Conservation (phyloP, 208 protist species). For the Trypanosoma avium region DNA sequence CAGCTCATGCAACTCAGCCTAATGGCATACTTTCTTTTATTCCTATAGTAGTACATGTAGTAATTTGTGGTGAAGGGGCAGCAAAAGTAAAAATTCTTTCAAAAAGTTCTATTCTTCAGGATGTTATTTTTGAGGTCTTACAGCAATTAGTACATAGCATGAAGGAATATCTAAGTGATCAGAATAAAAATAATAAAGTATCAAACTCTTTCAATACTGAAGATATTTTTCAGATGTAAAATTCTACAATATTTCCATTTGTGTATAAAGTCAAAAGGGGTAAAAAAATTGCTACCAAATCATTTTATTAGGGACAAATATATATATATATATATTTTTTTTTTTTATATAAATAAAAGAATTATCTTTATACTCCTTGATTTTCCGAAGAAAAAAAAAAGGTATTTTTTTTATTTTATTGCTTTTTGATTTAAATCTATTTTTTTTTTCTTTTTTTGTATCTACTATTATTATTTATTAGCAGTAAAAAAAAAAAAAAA, state of each 20-base stretch:
- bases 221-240: not conserved
- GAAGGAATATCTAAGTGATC: not conserved
- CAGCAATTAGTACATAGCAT: slow-evolving; percentile 5
- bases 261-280: not conserved
- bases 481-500: too few species aligned
- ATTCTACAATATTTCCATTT: not conserved
- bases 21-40: slow-evolving; percentile 57
- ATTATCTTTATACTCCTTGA: too few species aligned
- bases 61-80: slow-evolving; percentile 2
- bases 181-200: not conserved
- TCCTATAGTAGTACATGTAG: slow-evolving; percentile 58
- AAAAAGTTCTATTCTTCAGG: slow-evolving; percentile 29
- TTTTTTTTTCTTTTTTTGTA: slow-evolving; percentile 4
- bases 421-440: too few species aligned
- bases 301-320: too few species aligned
- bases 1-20: slow-evolving; percentile 62
- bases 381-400: too few species aligned
- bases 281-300: not conserved
- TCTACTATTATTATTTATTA: not conserved
- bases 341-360: too few species aligned
- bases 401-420: too few species aligned
- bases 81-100: slow-evolving; percentile 1
- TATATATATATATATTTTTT: too few species aligned
- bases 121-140: slow-evolving; percentile 27
- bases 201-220: not conserved